These are phyloP conservation scores for Blastobotrys robertii DNA, from an alignment of 805 yeast genomes.

Conservation along the genomic window DNA sequence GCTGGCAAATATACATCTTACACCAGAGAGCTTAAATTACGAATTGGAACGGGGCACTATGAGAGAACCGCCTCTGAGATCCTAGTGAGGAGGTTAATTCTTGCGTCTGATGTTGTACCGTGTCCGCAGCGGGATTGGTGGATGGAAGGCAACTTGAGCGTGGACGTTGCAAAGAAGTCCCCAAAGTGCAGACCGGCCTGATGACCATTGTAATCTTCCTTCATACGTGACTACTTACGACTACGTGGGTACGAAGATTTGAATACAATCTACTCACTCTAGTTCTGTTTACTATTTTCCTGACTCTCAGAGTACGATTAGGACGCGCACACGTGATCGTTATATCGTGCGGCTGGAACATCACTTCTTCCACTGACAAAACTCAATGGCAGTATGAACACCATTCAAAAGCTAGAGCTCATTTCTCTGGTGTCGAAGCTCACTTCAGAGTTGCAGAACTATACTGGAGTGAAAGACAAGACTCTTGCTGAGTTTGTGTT, in stretches of 20 bases:
- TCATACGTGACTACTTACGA: too few relatives aligned
- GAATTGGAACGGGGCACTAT: conserved; percentile 35
- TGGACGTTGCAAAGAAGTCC: too few relatives aligned
- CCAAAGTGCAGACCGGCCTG: too few relatives aligned
- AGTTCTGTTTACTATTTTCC: too few relatives aligned
- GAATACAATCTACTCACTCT: too few relatives aligned
- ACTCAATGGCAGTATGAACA: conserved; percentile 18
- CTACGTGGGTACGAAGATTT: too few relatives aligned
- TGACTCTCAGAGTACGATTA: too few relatives aligned
- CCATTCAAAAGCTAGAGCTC: conserved; percentile 24
- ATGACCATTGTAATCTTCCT: too few relatives aligned
- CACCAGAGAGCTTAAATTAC: conserved; percentile 33
- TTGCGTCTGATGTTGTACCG: conserved; percentile 28
- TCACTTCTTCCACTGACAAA: not conserved
- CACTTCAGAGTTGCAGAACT: conserved; percentile 25
- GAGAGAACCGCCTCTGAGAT: conserved; percentile 35
- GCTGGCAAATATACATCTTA: conserved; percentile 33
- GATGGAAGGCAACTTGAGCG: too few relatives aligned
- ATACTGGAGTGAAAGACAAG: conserved; percentile 33
- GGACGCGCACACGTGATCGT: too few relatives aligned
- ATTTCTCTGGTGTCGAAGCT: conserved; percentile 27
- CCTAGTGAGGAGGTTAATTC: conserved; percentile 23
- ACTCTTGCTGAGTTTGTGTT: conserved; percentile 39
- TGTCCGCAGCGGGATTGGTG: conserved; percentile 32
- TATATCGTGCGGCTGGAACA: too few relatives aligned